Conservation (phyloP, 768 basidiomycete species). For the Xerocomellus dryophilus region DNA sequence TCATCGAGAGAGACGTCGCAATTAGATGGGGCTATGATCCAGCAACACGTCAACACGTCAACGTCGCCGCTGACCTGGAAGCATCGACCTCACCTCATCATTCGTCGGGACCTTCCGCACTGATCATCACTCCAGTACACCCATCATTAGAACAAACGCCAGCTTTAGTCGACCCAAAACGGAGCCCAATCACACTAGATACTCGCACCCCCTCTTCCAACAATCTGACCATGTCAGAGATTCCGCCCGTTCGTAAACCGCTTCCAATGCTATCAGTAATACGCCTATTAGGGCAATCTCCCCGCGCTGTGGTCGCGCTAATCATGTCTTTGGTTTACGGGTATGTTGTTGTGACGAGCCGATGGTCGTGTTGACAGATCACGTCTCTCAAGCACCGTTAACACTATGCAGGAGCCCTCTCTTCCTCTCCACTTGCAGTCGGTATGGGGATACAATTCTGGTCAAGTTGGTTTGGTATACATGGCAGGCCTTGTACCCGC, state of each 20-base stretch:
- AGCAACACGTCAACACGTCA: slow-evolving; percentile 14
- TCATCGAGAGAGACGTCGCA: slow-evolving; percentile 56
- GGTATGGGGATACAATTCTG: slow-evolving; percentile 46
- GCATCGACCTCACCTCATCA: background rate
- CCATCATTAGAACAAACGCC: background rate
- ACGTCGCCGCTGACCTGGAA: slow-evolving; percentile 6
- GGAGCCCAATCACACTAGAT: background rate
- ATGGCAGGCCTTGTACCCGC: slow-evolving; percentile 63
- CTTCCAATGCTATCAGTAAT: slow-evolving; percentile 44
- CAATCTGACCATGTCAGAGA: slow-evolving; percentile 3
- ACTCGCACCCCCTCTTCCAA: background rate
- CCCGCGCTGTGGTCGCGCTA: slow-evolving; percentile 48
- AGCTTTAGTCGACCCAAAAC: background rate
- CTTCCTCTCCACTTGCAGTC: slow-evolving; percentile 53
- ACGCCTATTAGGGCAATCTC: slow-evolving; percentile 39
- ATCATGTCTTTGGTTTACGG: slow-evolving; percentile 51
- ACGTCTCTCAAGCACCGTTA: slow-evolving; percentile 39
- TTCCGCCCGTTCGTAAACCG: slow-evolving; percentile 18
- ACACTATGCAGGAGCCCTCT: slow-evolving; percentile 52
- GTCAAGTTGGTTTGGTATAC: slow-evolving; percentile 63
- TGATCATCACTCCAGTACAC: background rate
- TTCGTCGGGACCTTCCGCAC: background rate
- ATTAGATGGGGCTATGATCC: slow-evolving; percentile 48
- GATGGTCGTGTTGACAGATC: background rate
- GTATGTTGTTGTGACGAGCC: slow-evolving; percentile 33